These are phyloP conservation scores for Hypoxylon subgilvum DNA, from an alignment of 495 filamentous ascomycete genomes.

Conservation along the genomic window DNA sequence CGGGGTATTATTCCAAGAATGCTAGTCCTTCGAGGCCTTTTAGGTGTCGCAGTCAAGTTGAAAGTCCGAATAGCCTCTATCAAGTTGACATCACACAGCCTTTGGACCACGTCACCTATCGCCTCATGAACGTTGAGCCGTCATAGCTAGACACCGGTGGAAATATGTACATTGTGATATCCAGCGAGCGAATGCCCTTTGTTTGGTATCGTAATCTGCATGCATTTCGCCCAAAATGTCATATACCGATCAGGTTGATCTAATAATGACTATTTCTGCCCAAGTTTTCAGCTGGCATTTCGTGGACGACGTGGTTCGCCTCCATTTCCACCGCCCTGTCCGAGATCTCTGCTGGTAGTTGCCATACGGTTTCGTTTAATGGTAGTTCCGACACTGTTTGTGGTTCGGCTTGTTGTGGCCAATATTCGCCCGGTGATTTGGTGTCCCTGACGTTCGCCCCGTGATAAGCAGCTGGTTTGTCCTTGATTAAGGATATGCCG, in stretches of 20 bases:
- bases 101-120: no score
- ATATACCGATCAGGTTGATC: not conserved
- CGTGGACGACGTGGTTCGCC: conserved; percentile 4
- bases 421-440: conserved; percentile 9
- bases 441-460: not conserved
- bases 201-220: not conserved
- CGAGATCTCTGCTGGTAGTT: not conserved
- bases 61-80: no score
- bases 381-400: conserved; percentile 1
- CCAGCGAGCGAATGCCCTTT: not conserved
- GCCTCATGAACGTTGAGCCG: no score
- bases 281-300: conserved; percentile 9
- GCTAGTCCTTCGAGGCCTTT: no score
- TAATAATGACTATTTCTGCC: not conserved
- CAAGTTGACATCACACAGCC: no score
- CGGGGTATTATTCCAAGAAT: no score
- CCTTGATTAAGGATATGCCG: conserved; percentile 7
- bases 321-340: conserved; percentile 17
- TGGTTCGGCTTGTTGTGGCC: not conserved
- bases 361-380: conserved; percentile 8
- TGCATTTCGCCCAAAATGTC: conserved; percentile 1
- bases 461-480: conserved; percentile 14
- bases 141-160: no score
- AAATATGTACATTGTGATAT: conserved; percentile 13
- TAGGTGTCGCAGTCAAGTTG: no score